Evolutionary conservation across 306 rosid species (phyloP), one percentile per base, ranked within the genome.

Genomic region (Carpinus viminea): DNA sequence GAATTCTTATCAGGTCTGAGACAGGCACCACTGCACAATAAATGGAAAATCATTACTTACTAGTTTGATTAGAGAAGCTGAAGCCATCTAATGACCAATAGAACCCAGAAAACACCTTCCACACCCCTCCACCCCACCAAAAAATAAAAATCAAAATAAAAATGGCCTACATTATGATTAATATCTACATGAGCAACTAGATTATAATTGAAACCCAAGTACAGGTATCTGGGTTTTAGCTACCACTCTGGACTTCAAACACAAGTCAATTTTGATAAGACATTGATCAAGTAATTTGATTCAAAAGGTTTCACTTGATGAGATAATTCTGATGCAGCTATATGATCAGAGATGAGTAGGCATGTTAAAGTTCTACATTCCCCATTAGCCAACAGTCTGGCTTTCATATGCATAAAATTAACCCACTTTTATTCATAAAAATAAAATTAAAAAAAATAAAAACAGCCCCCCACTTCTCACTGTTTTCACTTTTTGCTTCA

Each of bases 11-110:
- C 24, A 91, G 88, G 57, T 94, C 97, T 15, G 95, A 70, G 34
- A 94, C 89, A 1, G 98, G 97, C 69, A 84, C 76, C 93, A 92
- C 98, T 94, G 91, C 90, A 85, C 51, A 84, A 77, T 21, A 71
- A 72, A 81, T 13, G 54, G 26, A 79, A 79, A 17, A 20, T 12
- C 38, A 45, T 83, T 51, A 71, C 72, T 78, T 51, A 71, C 72
- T 78, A 43, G 21, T 66, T 75, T 20, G 51, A 48, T 85, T 57
- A 78, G 74, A 76, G 59, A 43, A 74, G 50, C 51, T 68, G 24
- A 75, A 17, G 17, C 70, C 47, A 8, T 65, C 53, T 10, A 20
- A 12, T 60, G 12, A 24, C 47, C 45, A 46, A 18, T 45, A 31
- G 70, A 71, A 28, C 34, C 28, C 74, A 26, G 1, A 38, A 56